Percentiles rank a stretch among this genome's conserved stretches.
phyloP scores from a whole-genome alignment of 2,329 filamentous ascomycete species.

The Colletotrichum incanum region DNA sequence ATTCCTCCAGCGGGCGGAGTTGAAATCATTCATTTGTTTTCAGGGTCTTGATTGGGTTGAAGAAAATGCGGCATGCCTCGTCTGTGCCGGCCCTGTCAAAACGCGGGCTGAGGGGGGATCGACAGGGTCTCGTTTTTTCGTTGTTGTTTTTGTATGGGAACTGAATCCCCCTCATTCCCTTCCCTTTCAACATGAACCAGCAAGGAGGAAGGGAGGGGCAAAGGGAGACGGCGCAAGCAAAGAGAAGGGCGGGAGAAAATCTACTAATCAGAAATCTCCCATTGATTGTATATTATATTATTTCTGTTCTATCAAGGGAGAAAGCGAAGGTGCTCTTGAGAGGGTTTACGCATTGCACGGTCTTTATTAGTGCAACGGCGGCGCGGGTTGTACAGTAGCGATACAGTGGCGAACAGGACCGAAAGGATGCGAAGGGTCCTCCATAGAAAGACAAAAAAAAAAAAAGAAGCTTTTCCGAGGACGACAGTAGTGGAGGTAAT shows the following conservation, averaged over 20 bases:
- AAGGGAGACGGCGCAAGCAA: neutral
- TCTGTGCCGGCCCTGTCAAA: neutral
- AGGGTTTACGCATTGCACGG: neutral
- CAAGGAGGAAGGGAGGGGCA: neutral
- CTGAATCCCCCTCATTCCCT: neutral
- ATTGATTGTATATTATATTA: neutral
- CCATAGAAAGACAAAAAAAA: neutral
- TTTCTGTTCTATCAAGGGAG: neutral
- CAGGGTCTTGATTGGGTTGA: no score
- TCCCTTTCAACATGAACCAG: neutral
- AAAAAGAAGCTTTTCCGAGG: no score
- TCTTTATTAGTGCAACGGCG: neutral
- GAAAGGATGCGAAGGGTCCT: neutral
- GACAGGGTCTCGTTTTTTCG: neutral
- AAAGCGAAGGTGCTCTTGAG: neutral
- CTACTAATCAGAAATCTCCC: no score
- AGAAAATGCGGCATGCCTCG: neutral
- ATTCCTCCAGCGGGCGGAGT: neutral
- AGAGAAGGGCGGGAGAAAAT: neutral
- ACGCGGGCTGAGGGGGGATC: neutral
- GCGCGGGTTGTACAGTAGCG: neutral
- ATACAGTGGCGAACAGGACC: neutral
- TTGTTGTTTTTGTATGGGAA: neutral
- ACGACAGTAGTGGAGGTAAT: neutral
- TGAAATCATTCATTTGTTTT: neutral